Conservation (phyloP, 352 stramenopile genomes). For the Globisporangium spiculum region DNA sequence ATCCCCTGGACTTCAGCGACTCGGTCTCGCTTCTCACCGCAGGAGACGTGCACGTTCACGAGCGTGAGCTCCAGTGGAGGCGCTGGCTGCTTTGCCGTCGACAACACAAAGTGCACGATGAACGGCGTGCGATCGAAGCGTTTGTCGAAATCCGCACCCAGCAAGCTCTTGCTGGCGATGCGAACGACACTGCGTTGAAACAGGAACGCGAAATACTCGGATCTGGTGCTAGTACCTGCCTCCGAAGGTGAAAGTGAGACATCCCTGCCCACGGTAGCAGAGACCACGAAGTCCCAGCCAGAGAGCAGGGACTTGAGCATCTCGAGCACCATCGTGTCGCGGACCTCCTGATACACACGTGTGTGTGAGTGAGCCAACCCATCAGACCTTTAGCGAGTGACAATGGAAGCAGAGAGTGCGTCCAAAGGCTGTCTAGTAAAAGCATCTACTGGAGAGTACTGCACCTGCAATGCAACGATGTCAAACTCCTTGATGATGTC, state of each 20-base stretch:
- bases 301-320: constrained; percentile 49
- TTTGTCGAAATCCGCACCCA: constrained; percentile 15
- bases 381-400: background rate
- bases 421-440: no score
- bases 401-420: no score
- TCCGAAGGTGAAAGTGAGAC: background rate
- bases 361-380: background rate
- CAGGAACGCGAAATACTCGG: constrained; percentile 56
- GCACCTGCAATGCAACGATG: constrained; percentile 53
- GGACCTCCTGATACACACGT: constrained; percentile 36
- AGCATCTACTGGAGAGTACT: no score
- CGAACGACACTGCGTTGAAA: constrained; percentile 36
- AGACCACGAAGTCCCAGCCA: constrained; percentile 61
- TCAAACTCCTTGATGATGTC: constrained; percentile 59
- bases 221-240: constrained; percentile 11
- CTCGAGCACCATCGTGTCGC: constrained; percentile 61
- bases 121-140: constrained; percentile 40
- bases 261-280: constrained; percentile 29
- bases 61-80: constrained; percentile 32
- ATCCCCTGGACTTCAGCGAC: constrained; percentile 36
- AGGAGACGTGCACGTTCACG: constrained; percentile 56
- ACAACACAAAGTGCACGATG: constrained; percentile 38
- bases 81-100: constrained; percentile 12
- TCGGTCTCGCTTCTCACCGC: constrained; percentile 27
- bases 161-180: constrained; percentile 25